A percentile compares a stretch with the other conserved stretches of the same genome.
phyloP scores from a whole-genome alignment of 192 early-diverging fungal genomes.

The Coemansia interrupta region DNA sequence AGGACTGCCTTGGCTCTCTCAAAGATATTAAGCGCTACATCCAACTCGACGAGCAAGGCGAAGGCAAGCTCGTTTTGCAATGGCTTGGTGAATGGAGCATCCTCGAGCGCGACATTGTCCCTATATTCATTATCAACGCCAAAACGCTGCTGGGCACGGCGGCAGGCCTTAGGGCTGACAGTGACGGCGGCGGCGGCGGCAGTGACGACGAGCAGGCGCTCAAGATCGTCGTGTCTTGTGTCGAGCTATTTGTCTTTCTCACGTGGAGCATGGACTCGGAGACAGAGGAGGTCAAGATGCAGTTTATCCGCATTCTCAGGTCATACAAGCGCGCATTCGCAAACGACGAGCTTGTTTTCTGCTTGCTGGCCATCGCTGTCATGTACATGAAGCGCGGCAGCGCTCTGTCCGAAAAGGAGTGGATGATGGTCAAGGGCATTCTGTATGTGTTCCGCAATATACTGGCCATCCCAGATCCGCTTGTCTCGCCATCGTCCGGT shows the following conservation, averaged over 20 bases:
- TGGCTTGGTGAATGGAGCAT: constrained; percentile 74
- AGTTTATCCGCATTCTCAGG: constrained; percentile 56
- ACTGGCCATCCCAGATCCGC: constrained; percentile 72
- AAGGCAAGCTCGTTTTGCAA: constrained; percentile 59
- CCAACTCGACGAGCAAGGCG: constrained; percentile 66
- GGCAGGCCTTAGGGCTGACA: too few relatives aligned
- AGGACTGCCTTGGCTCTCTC: constrained; percentile 79
- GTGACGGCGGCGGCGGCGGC: constrained; percentile 5
- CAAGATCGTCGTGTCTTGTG: constrained; percentile 47
- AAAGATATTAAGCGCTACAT: constrained; percentile 85
- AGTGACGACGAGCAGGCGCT: constrained; percentile 21
- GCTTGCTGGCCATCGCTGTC: constrained; percentile 30
- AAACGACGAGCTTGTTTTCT: constrained; percentile 18
- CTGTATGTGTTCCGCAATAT: constrained; percentile 78
- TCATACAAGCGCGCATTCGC: constrained; percentile 75
- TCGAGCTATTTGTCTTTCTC: constrained; percentile 83
- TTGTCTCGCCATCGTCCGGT: constrained; percentile 56
- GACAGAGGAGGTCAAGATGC: constrained; percentile 34
- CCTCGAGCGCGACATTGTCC: constrained; percentile 73
- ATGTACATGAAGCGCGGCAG: constrained; percentile 25
- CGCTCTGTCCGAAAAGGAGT: constrained; percentile 20
- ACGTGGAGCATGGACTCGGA: constrained; percentile 77
- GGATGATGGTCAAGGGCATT: constrained; percentile 53
- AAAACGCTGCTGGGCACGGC: constrained; percentile 20
- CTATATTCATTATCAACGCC: constrained; percentile 58